Percentiles rank a stretch among this genome's conserved stretches.
phyloP scores from a whole-genome alignment of 2,329 filamentous ascomycete genomes.

The Karstenula rhodostoma region DNA sequence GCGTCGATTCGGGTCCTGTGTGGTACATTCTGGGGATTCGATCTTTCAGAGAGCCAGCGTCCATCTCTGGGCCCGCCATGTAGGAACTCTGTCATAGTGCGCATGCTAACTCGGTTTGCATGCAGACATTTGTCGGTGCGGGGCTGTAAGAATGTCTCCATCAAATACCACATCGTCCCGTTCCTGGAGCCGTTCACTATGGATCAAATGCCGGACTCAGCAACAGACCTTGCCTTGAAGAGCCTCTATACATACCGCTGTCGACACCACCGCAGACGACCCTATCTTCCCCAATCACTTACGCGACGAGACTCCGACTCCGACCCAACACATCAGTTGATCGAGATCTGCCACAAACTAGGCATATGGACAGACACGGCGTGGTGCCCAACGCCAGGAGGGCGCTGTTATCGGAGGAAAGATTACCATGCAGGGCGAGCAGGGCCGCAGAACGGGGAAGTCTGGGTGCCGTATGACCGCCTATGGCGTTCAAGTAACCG shows the following conservation, averaged over 20 bases:
- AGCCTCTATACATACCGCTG: constrained; percentile 69
- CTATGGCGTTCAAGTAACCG: constrained; percentile 68
- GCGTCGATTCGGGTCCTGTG: not conserved
- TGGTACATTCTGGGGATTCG: not conserved
- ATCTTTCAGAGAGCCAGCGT: not conserved
- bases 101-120: not conserved
- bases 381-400: constrained; percentile 67
- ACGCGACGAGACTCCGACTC: constrained; percentile 66
- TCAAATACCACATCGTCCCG: constrained; percentile 70
- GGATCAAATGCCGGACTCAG: constrained; percentile 52
- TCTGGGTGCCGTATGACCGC: constrained; percentile 69
- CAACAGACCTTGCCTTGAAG: constrained; percentile 61
- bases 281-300: constrained; percentile 65
- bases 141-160: constrained; percentile 70
- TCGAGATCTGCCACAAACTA: constrained; percentile 65
- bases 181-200: constrained; percentile 58
- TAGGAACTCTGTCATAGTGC: not conserved
- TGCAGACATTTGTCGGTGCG: constrained; percentile 63
- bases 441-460: constrained; percentile 63
- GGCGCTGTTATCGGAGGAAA: constrained; percentile 63
- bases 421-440: constrained; percentile 65
- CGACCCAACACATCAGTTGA: constrained; percentile 67
- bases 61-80: not conserved
- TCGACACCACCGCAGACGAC: constrained; percentile 67
- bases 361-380: constrained; percentile 69